Percentiles rank a stretch among this genome's conserved stretches.
These are phyloP conservation scores for Cladophialophora psammophila DNA, from an alignment of 2,329 filamentous ascomycete genomes.

Conservation along the genomic window DNA sequence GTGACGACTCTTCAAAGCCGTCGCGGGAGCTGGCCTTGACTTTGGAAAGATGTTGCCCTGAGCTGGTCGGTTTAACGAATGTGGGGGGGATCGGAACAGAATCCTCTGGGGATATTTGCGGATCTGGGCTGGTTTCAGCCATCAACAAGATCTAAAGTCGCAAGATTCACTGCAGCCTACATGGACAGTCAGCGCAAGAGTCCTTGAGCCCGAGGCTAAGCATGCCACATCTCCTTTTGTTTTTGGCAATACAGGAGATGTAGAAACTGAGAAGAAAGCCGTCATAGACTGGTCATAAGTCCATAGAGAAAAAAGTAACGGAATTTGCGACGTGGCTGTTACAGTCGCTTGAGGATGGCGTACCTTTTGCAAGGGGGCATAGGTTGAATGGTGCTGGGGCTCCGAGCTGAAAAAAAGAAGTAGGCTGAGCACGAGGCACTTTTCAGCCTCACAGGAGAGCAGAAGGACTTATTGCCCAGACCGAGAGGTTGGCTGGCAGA, in stretches of 20 bases:
- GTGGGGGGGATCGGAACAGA: constrained; percentile 27
- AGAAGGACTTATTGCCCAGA: neutral
- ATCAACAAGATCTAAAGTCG: constrained; percentile 26
- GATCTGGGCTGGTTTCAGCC: constrained; percentile 30
- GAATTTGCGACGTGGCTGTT: neutral
- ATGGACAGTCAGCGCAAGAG: neutral
- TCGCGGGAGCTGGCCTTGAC: constrained; percentile 10
- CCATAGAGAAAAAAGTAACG: neutral
- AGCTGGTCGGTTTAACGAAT: constrained; percentile 28
- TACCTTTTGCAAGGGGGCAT: constrained; percentile 27
- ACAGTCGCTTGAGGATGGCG: constrained; percentile 8
- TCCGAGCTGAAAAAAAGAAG: constrained; percentile 13
- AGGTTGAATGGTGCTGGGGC: constrained; percentile 14
- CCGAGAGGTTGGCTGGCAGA: neutral
- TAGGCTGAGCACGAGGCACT: neutral
- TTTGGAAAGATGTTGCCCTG: constrained; percentile 13
- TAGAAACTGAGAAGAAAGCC: neutral
- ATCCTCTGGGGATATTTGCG: constrained; percentile 26
- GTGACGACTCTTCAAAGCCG: constrained; percentile 40
- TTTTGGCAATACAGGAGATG: neutral
- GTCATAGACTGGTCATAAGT: neutral
- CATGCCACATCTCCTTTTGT: neutral
- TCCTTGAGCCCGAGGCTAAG: neutral
- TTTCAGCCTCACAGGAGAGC: constrained; percentile 19
- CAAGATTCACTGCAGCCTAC: constrained; percentile 11